Evolutionary conservation across 2,329 filamentous ascomycete species (phyloP).

Genomic region (Parastagonospora avenae): DNA sequence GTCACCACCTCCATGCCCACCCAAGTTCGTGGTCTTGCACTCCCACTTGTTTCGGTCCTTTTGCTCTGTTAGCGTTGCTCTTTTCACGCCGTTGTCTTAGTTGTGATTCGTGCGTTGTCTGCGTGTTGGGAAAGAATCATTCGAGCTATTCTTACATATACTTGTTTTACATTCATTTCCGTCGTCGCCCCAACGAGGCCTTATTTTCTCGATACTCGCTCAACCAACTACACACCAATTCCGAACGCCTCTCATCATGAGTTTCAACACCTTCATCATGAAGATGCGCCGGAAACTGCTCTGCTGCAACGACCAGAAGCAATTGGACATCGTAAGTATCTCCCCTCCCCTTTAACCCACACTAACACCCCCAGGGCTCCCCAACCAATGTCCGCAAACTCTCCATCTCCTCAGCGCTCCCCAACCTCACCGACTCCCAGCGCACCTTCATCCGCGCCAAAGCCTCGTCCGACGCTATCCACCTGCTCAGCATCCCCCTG

Average conservation of each 20-base stretch:
- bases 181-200: neutral
- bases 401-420: conserved; percentile 33
- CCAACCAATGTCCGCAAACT: conserved; percentile 39
- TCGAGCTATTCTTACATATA: conserved; percentile 6
- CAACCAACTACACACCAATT: neutral
- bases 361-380: conserved; percentile 21
- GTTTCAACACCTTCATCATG: conserved; percentile 25
- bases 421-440: conserved; percentile 36
- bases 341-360: neutral
- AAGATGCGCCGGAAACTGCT: conserved; percentile 29
- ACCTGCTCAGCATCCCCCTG: conserved; percentile 22
- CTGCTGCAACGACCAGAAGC: conserved; percentile 29
- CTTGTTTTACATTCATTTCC: conserved; percentile 8
- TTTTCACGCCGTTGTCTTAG: neutral
- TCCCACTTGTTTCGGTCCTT: conserved; percentile 1
- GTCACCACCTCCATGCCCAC: neutral
- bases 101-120: conserved; percentile 4
- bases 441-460: conserved; percentile 37
- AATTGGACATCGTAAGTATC: conserved; percentile 26
- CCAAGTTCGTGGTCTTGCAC: neutral
- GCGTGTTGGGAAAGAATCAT: neutral
- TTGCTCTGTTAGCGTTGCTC: neutral
- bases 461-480: conserved; percentile 34
- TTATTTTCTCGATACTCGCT: neutral
- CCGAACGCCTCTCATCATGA: conserved; percentile 20